These are phyloP conservation scores for Backusella liffmaniae DNA, from an alignment of 192 early-diverging fungal genomes.

Conservation along the genomic window DNA sequence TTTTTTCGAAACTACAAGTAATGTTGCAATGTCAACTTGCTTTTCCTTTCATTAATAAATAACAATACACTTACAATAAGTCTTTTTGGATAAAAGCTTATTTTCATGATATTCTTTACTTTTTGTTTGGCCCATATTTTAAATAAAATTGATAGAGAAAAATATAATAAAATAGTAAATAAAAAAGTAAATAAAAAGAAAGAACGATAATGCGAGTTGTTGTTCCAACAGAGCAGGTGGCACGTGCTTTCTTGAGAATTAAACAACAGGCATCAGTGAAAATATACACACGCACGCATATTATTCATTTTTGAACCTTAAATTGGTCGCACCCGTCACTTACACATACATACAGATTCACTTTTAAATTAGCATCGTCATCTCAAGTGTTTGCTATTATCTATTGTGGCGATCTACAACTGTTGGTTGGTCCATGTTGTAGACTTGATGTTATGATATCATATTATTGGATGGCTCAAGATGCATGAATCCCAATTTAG, in stretches of 20 bases:
- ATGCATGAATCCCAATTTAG: too few species aligned
- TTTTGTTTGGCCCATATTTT: conserved; percentile 47
- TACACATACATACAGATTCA: background rate
- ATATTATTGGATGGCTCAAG: too few species aligned
- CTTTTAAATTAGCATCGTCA: too few species aligned
- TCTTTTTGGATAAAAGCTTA: conserved; percentile 41
- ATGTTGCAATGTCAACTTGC: background rate
- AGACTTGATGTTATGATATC: too few species aligned
- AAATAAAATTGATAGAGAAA: background rate
- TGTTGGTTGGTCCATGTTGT: too few species aligned
- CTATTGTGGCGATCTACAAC: too few species aligned
- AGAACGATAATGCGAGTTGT: background rate
- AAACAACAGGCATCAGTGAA: background rate
- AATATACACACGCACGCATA: background rate
- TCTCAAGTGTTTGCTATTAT: too few species aligned
- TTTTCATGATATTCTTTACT: conserved; percentile 49
- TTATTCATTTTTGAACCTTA: background rate
- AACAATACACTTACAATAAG: conserved; percentile 41
- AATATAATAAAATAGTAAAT: background rate
- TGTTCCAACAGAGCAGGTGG: background rate
- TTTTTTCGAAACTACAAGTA: conserved; percentile 41
- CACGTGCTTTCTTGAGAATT: conserved; percentile 8
- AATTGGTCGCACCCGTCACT: background rate
- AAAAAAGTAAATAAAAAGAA: background rate
- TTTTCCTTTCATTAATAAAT: background rate